Base-by-base conservation (phyloP, 2,329 filamentous ascomycete species). In the Fusarium sp. region DNA sequence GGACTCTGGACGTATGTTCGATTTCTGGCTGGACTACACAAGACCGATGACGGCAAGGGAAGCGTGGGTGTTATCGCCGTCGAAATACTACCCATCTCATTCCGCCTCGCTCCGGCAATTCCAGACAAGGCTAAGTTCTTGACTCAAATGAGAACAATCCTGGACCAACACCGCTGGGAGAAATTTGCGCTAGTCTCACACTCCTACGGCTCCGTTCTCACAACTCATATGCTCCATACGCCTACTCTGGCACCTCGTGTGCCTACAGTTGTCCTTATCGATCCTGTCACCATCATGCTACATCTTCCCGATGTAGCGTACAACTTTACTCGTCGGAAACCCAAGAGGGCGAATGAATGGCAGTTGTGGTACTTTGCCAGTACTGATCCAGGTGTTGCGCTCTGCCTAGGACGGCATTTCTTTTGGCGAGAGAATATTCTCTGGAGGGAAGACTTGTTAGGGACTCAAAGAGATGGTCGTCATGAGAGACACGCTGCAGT, bases 371-470 rank as follows among this genome's bases (percentile, higher is more conserved):
- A 91, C 72, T 92, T 92, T 75, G 91, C 88, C 7, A 88, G 85
- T 44, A 90, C 85, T 55, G 91, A 93, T 69, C 87, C 89, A 28
- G 89, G 89, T 3, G 88, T 92, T 3, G 86, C 90, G 11, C 85
- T 91, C 58, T 88, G 87, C 11, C 80, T 93, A 1, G 87, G 85
- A 0, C 81, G 91, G 5, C 85, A 90, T 71, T 92, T 93, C 79
- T 92, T 92, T 78, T 93, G 91, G 91, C 83, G 83, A 26, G 85
- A 92, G 69, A 92, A 91, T 67, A 87, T 91, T 39, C 79, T 92
- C 9, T 93, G 91, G 91, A 88, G 87, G 69, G 88, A 92, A 48
- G 88, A 92, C 64, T 76, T 92, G 45, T 66, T 84, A 36, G 61
- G 45, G 1, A 62, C 55, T 20, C 53, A 62, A 18, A 63, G 46